Conservation (phyloP, 75 land plant genomes). For the Cryptomeria japonica region DNA sequence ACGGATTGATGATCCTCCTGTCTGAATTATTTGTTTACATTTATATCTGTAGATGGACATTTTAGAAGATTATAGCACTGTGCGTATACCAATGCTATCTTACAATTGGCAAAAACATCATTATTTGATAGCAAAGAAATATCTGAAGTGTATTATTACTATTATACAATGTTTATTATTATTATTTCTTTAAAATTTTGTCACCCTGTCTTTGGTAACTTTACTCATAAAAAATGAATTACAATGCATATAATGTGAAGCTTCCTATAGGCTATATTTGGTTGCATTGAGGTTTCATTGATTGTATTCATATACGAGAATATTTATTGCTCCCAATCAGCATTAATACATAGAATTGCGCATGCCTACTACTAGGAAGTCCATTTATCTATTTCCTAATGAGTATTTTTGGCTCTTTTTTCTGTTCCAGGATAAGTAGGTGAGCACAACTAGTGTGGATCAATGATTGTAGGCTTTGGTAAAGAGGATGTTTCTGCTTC, state of each 20-base stretch:
- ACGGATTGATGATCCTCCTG: too few species aligned
- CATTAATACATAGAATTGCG: neutral
- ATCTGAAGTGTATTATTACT: too few species aligned
- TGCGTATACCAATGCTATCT: too few species aligned
- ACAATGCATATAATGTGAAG: neutral
- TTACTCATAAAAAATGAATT: neutral
- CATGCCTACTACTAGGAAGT: neutral
- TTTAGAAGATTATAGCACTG: too few species aligned
- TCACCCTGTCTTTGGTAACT: too few species aligned
- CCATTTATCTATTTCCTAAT: neutral
- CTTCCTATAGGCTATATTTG: too few species aligned
- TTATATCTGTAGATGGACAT: too few species aligned
- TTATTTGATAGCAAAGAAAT: too few species aligned
- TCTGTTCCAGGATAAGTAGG: conserved; percentile 67
- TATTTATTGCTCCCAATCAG: neutral
- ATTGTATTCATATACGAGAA: neutral
- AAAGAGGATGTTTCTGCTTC: conserved; percentile 24
- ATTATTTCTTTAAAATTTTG: too few species aligned
- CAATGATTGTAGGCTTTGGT: conserved; percentile 42
- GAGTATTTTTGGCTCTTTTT: neutral
- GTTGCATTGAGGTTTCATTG: neutral
- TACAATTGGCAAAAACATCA: too few species aligned
- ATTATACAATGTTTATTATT: too few species aligned
- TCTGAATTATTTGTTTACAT: too few species aligned
- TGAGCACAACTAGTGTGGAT: conserved; percentile 56